Evolutionary conservation across 2,329 filamentous ascomycete species (phyloP).

Genomic region (Xylaria sp.): DNA sequence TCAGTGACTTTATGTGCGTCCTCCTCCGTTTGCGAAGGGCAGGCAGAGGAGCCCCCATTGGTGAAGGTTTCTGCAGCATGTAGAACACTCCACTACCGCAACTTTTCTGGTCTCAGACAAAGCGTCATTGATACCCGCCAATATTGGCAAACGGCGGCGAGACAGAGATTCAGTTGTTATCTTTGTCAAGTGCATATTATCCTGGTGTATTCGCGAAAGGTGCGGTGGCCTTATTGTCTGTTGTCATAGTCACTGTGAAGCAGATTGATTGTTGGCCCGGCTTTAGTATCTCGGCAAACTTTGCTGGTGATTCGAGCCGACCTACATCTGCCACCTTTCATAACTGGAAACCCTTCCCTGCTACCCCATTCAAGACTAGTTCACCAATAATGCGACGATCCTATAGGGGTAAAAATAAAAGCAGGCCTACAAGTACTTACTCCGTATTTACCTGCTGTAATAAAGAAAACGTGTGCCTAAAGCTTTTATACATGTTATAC

Average conservation of each 20-base stretch:
- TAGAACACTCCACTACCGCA: constrained; percentile 17
- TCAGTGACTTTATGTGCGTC: constrained; percentile 19
- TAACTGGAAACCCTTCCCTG: too few species aligned
- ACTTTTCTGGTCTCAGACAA: constrained; percentile 28
- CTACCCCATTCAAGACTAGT: too few species aligned
- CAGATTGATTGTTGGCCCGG: not conserved
- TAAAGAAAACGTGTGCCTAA: too few species aligned
- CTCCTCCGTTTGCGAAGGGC: constrained; percentile 14
- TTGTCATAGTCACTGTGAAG: not conserved
- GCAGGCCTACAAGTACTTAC: too few species aligned
- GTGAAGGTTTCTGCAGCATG: constrained; percentile 16
- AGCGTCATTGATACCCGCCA: constrained; percentile 14
- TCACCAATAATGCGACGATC: too few species aligned
- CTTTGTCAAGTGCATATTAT: constrained; percentile 14
- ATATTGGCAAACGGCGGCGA: constrained; percentile 25
- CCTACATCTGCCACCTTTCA: too few species aligned
- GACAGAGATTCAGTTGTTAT: constrained; percentile 22
- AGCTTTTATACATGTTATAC: too few species aligned
- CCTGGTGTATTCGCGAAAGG: not conserved
- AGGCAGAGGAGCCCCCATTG: not conserved
- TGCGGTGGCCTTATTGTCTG: not conserved
- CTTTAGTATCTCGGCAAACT: not conserved
- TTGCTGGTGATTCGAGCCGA: too few species aligned
- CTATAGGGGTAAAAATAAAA: too few species aligned
- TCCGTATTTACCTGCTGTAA: too few species aligned